phyloP scores from a whole-genome alignment of 2,329 filamentous ascomycete genomes.

The Didymellaceae sp. region DNA sequence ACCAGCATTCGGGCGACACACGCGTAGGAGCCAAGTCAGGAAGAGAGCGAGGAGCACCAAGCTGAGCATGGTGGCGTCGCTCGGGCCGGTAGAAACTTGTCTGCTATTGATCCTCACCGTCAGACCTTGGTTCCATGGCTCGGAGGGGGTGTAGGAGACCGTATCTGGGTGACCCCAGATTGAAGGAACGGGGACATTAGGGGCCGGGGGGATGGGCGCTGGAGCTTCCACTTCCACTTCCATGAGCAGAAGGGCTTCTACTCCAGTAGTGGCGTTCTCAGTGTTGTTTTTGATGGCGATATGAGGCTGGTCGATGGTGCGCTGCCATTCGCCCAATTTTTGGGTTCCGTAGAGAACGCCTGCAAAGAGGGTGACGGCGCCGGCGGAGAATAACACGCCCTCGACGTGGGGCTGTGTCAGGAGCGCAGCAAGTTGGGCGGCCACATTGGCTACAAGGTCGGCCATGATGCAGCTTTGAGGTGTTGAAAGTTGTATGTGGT shows the following conservation, averaged over 20 bases:
- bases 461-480: neutral
- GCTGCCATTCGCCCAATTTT: neutral
- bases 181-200: neutral
- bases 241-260: too few relatives aligned
- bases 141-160: neutral
- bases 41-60: too few relatives aligned
- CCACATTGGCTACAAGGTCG: neutral
- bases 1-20: too few relatives aligned
- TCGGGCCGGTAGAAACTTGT: too few relatives aligned
- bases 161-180: slow-evolving; percentile 10
- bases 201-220: neutral
- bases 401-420: neutral
- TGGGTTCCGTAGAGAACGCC: too few relatives aligned
- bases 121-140: slow-evolving; percentile 1
- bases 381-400: neutral
- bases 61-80: too few relatives aligned
- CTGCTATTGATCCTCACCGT: neutral
- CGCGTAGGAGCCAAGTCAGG: too few relatives aligned
- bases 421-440: neutral
- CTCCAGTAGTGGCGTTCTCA: too few relatives aligned
- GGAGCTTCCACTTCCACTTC: too few relatives aligned
- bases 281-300: too few relatives aligned
- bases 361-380: neutral
- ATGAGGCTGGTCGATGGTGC: neutral
- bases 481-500: neutral